Evolutionary conservation across 768 basidiomycete species (phyloP).

Genomic region (Russula dissimulans): DNA sequence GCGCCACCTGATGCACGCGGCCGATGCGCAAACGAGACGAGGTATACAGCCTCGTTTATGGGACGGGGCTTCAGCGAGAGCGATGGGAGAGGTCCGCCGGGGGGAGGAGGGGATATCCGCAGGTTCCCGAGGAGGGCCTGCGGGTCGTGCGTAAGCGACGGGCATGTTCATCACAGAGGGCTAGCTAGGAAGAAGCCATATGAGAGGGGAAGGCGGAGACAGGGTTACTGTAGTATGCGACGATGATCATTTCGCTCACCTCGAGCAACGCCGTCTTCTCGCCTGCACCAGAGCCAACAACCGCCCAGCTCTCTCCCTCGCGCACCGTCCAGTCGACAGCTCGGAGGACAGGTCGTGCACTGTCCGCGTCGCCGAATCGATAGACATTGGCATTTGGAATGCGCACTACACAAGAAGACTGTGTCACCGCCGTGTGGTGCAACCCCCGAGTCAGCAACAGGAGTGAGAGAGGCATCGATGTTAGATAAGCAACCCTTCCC

Average conservation of each 20-base stretch:
- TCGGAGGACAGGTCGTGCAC: conserved; percentile 38
- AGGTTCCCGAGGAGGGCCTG: conserved; percentile 65
- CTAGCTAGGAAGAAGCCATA: neutral
- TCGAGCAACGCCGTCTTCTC: conserved; percentile 57
- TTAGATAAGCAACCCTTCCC: too few relatives aligned
- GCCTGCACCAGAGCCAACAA: conserved; percentile 56
- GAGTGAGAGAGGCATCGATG: too few relatives aligned
- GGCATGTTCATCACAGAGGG: neutral
- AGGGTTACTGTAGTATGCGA: too few relatives aligned
- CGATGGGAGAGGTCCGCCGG: conserved; percentile 73
- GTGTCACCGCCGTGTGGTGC: neutral
- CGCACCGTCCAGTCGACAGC: conserved; percentile 50
- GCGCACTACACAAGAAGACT: neutral
- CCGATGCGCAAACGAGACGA: conserved; percentile 63
- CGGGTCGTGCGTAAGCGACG: neutral
- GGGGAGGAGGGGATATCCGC: conserved; percentile 55
- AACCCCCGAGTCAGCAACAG: too few relatives aligned
- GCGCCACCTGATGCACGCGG: conserved; percentile 48
- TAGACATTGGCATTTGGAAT: conserved; percentile 45
- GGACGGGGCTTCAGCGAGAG: conserved; percentile 32
- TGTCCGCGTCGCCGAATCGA: conserved; percentile 48
- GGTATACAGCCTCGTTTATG: conserved; percentile 40
- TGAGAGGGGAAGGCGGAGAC: too few relatives aligned
- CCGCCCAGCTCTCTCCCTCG: conserved; percentile 64
- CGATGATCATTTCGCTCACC: conserved; percentile 32